Conservation (phyloP, 805 yeast species). For the Wickerhamomyces sydowiorum region DNA sequence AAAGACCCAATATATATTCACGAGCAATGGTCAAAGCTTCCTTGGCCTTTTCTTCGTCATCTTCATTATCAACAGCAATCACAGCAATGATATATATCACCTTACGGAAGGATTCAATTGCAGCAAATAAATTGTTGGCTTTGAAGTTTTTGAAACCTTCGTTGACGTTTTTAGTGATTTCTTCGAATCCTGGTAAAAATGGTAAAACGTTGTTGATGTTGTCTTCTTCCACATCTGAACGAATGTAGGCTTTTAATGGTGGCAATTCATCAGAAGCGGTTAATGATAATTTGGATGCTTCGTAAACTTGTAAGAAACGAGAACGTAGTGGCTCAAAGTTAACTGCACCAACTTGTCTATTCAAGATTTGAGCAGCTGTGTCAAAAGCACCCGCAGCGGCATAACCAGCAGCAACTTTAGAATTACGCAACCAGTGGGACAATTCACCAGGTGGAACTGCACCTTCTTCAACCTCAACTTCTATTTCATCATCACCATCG, state of each 20-base stretch:
- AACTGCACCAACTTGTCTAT: conserved; percentile 82
- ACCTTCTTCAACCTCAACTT: conserved; percentile 29
- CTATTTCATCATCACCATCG: conserved; percentile 50
- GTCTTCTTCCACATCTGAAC: conserved; percentile 56
- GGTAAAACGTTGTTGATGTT: conserved; percentile 50
- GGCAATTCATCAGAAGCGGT: conserved; percentile 69
- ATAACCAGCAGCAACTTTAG: conserved; percentile 85
- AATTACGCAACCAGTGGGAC: conserved; percentile 80
- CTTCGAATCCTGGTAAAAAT: conserved; percentile 65
- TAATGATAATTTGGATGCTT: conserved; percentile 68
- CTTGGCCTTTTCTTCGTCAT: conserved; percentile 70
- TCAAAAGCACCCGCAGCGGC: conserved; percentile 97
- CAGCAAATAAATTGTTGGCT: conserved; percentile 75
- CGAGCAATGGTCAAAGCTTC: conserved; percentile 71
- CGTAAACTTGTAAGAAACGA: conserved; percentile 80
- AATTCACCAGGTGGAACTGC: conserved; percentile 40
- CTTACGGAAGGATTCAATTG: conserved; percentile 73
- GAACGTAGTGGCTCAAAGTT: conserved; percentile 83
- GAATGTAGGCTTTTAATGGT: conserved; percentile 60
- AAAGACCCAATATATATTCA: conserved; percentile 87
- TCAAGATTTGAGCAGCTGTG: conserved; percentile 87
- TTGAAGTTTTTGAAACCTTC: conserved; percentile 81
- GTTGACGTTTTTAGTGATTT: conserved; percentile 50
- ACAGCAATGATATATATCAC: conserved; percentile 73
- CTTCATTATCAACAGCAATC: conserved; percentile 63